A percentile compares a stretch with the other conserved stretches of the same genome.
These are phyloP conservation scores for Golubevia pallescens DNA, from an alignment of 1,284 basidiomycete species.

Conservation along the genomic window DNA sequence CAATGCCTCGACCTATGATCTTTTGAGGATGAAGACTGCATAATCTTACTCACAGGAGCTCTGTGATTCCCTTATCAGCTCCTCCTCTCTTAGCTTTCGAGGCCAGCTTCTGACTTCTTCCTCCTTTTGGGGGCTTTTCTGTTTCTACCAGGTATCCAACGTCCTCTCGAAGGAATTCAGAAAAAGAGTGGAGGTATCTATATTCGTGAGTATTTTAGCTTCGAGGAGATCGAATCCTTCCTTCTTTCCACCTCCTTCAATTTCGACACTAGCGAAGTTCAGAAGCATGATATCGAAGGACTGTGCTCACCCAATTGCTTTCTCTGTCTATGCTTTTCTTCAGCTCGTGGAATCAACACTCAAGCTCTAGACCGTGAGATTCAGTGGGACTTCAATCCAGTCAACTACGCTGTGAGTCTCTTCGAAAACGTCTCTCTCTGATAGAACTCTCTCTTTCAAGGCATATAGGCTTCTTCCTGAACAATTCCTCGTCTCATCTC, in stretches of 20 bases:
- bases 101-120: not conserved
- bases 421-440: not conserved
- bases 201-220: slow-evolving; percentile 27
- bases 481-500: not conserved
- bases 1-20: too few relatives aligned
- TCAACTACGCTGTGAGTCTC: slow-evolving; percentile 31
- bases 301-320: not conserved
- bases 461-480: not conserved
- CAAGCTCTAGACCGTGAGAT: slow-evolving; percentile 54
- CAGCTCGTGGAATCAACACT: slow-evolving; percentile 57
- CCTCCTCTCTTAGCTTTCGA: not conserved
- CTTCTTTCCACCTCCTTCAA: too few relatives aligned
- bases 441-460: slow-evolving; percentile 1
- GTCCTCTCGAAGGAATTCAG: slow-evolving; percentile 59
- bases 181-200: slow-evolving; percentile 62
- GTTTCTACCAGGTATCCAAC: slow-evolving; percentile 38
- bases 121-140: too few relatives aligned
- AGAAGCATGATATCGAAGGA: too few relatives aligned
- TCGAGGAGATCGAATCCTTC: not conserved
- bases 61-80: too few relatives aligned
- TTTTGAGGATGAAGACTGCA: too few relatives aligned
- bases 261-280: too few relatives aligned
- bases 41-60: too few relatives aligned
- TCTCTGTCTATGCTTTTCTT: not conserved
- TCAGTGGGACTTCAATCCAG: slow-evolving; percentile 61